These are phyloP conservation scores for Sporodiniella umbellata DNA, from an alignment of 371 early-diverging fungal genomes.

Conservation along the genomic window DNA sequence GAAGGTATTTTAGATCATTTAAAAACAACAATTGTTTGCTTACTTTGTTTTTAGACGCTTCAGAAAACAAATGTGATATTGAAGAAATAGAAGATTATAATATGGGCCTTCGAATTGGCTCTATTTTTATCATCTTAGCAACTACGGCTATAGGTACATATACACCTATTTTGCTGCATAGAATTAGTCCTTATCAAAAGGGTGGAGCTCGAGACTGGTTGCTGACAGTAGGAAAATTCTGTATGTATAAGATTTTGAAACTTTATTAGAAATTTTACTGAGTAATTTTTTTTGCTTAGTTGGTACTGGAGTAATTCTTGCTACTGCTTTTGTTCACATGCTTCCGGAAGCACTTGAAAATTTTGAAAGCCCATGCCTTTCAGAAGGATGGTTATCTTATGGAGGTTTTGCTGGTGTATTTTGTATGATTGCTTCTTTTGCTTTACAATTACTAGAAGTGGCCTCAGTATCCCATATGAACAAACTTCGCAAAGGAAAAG, in stretches of 20 bases:
- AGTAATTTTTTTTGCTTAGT: conserved; percentile 15
- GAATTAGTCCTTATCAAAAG: conserved; percentile 23
- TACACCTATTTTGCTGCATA: conserved; percentile 33
- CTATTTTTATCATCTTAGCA: conserved; percentile 21
- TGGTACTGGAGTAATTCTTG: conserved; percentile 46
- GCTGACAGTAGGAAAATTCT: conserved; percentile 41
- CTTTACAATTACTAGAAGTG: conserved; percentile 40
- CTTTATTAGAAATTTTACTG: not conserved
- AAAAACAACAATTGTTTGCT: not conserved
- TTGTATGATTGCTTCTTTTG: conserved; percentile 43
- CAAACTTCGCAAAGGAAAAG: conserved; percentile 9
- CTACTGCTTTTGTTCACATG: conserved; percentile 50
- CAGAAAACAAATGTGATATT: conserved; percentile 22
- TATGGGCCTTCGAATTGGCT: conserved; percentile 31
- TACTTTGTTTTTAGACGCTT: not conserved
- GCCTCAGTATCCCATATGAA: conserved; percentile 29
- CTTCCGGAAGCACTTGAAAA: conserved; percentile 38
- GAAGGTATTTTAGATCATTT: not conserved
- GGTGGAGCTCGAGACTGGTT: conserved; percentile 32
- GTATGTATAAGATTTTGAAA: conserved; percentile 16
- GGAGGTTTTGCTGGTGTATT: conserved; percentile 46
- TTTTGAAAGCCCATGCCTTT: conserved; percentile 40
- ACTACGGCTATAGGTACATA: conserved; percentile 26
- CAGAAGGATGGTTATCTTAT: conserved; percentile 28
- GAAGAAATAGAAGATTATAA: conserved; percentile 29